phyloP scores from a whole-genome alignment of 805 yeast species.

The Candida broadrunensis region DNA sequence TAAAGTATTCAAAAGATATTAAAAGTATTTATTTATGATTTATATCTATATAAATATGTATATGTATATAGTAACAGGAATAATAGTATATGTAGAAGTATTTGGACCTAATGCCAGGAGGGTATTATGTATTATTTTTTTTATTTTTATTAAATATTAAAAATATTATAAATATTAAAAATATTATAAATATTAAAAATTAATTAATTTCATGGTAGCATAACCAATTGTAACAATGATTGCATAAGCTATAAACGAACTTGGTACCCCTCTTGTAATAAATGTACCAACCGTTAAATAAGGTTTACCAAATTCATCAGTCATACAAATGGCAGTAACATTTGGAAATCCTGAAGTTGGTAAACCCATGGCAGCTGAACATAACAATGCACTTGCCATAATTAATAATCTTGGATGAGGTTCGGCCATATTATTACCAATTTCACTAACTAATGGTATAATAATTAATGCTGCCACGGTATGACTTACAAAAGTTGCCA shows the following conservation, averaged over 20 bases:
- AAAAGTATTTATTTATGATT: too few species aligned
- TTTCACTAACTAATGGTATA: conserved; percentile 84
- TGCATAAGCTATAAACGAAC: conserved; percentile 71
- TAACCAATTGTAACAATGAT: conserved; percentile 80
- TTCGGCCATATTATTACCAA: conserved; percentile 70
- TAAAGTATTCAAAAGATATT: too few species aligned
- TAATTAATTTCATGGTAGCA: conserved; percentile 52
- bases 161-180: too few species aligned
- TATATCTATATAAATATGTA: too few species aligned
- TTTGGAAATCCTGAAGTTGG: conserved; percentile 98
- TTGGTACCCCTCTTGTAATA: conserved; percentile 87
- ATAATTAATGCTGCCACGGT: conserved; percentile 95
- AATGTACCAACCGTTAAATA: conserved; percentile 84
- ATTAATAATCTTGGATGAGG: conserved; percentile 87
- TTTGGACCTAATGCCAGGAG: too few species aligned
- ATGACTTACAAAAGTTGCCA: conserved; percentile 95
- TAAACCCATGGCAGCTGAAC: conserved; percentile 96
- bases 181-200: too few species aligned
- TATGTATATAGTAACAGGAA: too few species aligned
- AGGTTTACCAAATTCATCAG: conserved; percentile 88
- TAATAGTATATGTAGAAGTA: too few species aligned
- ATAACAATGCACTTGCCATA: conserved; percentile 60
- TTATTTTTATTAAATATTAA: too few species aligned
- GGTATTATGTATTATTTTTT: too few species aligned
- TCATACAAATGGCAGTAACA: conserved; percentile 93